These are phyloP conservation scores for Penicillium sp. DNA, from an alignment of 2,329 filamentous ascomycete genomes.

Conservation along the genomic window DNA sequence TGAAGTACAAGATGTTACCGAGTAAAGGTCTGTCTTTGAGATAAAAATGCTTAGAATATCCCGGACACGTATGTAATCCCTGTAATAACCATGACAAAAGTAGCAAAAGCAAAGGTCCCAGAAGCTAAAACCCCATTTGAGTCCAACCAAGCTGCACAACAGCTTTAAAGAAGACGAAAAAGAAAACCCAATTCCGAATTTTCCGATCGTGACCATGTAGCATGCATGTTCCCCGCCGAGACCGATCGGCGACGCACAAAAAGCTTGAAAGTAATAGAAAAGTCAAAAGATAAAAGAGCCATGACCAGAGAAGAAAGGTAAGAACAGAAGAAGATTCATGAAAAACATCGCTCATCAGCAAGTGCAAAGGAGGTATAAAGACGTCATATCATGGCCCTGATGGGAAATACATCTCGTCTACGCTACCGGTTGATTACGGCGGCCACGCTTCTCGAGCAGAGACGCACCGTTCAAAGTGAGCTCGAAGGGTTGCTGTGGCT, in stretches of 20 bases:
- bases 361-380: slow-evolving; percentile 7
- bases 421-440: slow-evolving; percentile 33
- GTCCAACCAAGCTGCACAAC: slow-evolving; percentile 15
- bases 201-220: slow-evolving; percentile 11
- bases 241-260: slow-evolving; percentile 6
- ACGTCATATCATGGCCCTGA: slow-evolving; percentile 6
- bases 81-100: slow-evolving; percentile 1
- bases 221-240: slow-evolving; percentile 9
- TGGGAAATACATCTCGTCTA: slow-evolving; percentile 14
- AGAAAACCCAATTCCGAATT: slow-evolving; percentile 6
- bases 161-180: slow-evolving; percentile 11
- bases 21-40: not conserved
- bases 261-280: not conserved
- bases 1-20: no score
- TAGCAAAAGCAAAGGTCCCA: slow-evolving; percentile 4
- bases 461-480: slow-evolving; percentile 88
- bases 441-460: slow-evolving; percentile 68
- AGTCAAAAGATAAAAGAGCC: not conserved
- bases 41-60: not conserved
- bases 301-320: not conserved
- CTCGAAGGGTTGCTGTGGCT: slow-evolving; percentile 81
- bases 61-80: slow-evolving; percentile 1
- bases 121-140: slow-evolving; percentile 18
- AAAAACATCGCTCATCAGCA: slow-evolving; percentile 15
- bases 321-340: slow-evolving; percentile 7